Evolutionary conservation across 2,329 filamentous ascomycete species (phyloP).

Genomic region (Verticillium dahliae): DNA sequence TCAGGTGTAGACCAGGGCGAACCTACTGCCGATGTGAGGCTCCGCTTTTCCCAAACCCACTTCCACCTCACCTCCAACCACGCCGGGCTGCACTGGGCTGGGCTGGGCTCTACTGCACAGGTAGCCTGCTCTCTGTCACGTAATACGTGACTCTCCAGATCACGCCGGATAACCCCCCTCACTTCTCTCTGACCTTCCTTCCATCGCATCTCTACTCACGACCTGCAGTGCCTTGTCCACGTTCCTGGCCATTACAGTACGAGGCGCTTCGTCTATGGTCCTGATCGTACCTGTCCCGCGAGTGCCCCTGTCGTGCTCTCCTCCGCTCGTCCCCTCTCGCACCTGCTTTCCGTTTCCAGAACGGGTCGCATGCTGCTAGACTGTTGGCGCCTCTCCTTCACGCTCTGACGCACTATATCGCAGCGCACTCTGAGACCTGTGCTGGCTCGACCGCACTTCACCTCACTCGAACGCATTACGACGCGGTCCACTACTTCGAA

Average conservation of each 20-base stretch:
- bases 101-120: not conserved
- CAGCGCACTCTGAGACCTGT: not conserved
- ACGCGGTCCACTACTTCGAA: not conserved
- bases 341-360: not conserved
- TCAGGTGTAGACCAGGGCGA: not conserved
- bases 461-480: not conserved
- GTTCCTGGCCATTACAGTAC: not conserved
- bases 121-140: not conserved
- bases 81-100: not conserved
- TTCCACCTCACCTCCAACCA: not conserved
- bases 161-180: not conserved
- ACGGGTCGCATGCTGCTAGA: not conserved
- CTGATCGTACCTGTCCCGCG: not conserved
- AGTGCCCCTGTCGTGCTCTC: not conserved
- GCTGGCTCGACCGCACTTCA: not conserved
- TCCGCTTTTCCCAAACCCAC: not conserved
- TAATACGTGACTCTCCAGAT: not conserved
- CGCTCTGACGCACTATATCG: not conserved
- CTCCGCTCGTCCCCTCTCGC: not conserved
- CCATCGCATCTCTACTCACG: not conserved
- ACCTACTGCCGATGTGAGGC: not conserved
- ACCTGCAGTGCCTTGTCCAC: not conserved
- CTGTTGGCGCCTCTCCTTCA: not conserved
- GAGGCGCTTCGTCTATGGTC: not conserved
- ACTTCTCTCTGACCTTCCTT: not conserved